A percentile compares a stretch with the other conserved stretches of the same genome.
Conservation (phyloP, 129 eudicot species). For the Calendula officinalis region DNA sequence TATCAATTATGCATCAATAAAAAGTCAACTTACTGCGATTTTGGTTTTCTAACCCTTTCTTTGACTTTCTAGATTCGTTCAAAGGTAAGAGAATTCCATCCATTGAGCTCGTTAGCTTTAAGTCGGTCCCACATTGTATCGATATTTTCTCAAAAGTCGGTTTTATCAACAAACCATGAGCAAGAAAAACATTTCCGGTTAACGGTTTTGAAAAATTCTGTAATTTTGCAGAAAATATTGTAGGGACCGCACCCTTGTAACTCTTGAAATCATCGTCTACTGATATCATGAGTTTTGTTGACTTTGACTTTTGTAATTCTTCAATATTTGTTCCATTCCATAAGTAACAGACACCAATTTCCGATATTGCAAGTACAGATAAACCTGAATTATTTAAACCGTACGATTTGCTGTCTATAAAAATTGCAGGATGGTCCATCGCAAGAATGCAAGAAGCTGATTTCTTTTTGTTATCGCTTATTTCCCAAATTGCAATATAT, state of each 20-base stretch:
- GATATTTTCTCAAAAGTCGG: conserved; percentile 76
- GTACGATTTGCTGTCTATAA: conserved; percentile 50
- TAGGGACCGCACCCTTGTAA: conserved; percentile 52
- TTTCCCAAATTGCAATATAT: conserved; percentile 78
- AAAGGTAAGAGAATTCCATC: conserved; percentile 73
- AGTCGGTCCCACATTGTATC: conserved; percentile 63
- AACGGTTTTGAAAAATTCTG: conserved; percentile 45
- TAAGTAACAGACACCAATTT: conserved; percentile 75
- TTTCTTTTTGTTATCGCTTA: conserved; percentile 77
- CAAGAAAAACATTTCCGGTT: conserved; percentile 61
- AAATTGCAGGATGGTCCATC: conserved; percentile 93
- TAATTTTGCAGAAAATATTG: conserved; percentile 70
- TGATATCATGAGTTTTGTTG: conserved; percentile 57
- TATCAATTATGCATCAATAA: background rate
- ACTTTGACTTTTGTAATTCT: conserved; percentile 57
- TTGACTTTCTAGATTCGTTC: conserved; percentile 57
- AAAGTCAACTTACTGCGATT: conserved; percentile 48
- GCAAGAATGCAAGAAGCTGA: conserved; percentile 66
- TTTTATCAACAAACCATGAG: conserved; percentile 74
- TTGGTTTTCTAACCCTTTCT: conserved; percentile 44
- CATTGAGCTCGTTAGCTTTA: conserved; percentile 50
- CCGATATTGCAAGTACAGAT: conserved; percentile 75
- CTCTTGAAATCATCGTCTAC: conserved; percentile 42
- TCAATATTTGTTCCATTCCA: conserved; percentile 66
- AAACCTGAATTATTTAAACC: conserved; percentile 45